Evolutionary conservation across 78 protist genomes (phyloP).

Genomic region (Dictyostelium discoideum): dicty_2.7 NC_007089.4:3544501-3545000

Average conservation of each 20-base stretch:
- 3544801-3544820: constrained; percentile 86
- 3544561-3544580: constrained; percentile 99
- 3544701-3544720: constrained; percentile 96
- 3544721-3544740: constrained; percentile 99
- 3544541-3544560: constrained; percentile 97
- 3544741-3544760: constrained; percentile 99
- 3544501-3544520: constrained; percentile 95
- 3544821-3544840: constrained; percentile 97
- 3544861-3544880: constrained; percentile 92
- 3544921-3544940: constrained; percentile 99
- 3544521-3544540: constrained; percentile 97
- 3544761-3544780: constrained; percentile 99
- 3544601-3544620: constrained; percentile 94
- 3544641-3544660: constrained; percentile 99
- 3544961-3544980: constrained; percentile 99
- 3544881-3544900: constrained; percentile 97
- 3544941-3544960: constrained; percentile 99
- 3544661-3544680: constrained; percentile 99
- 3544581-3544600: constrained; percentile 97
- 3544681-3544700: constrained; percentile 99
- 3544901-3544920: constrained; percentile 98
- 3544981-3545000: constrained; percentile 99
- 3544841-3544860: constrained; percentile 96
- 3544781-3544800: constrained; percentile 98
- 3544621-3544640: constrained; percentile 99